Evolutionary conservation across 352 stramenopile species (phyloP).

Genomic region (Plasmopara viticola): DNA sequence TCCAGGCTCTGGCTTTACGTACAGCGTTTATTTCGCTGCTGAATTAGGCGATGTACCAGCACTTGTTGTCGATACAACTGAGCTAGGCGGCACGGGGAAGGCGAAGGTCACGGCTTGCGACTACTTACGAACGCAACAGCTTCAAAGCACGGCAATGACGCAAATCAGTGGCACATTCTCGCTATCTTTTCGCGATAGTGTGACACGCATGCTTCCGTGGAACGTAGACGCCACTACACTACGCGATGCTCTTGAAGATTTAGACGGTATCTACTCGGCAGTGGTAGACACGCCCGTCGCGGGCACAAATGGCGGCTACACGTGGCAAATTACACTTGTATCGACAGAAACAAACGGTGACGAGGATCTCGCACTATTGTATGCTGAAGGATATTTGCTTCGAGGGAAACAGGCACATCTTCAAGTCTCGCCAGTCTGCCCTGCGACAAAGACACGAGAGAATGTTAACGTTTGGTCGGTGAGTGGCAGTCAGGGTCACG

Average conservation of each 20-base stretch:
- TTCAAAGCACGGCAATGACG: conserved; percentile 43
- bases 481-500: conserved; percentile 50
- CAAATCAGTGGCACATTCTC: conserved; percentile 83
- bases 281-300: conserved; percentile 31
- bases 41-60: conserved; percentile 65
- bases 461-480: conserved; percentile 30
- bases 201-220: conserved; percentile 69
- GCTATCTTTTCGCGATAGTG: conserved; percentile 58
- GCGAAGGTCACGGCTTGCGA: conserved; percentile 84
- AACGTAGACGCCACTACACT: conserved; percentile 51
- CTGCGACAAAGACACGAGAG: conserved; percentile 33
- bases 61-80: conserved; percentile 43
- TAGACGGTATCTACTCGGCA: conserved; percentile 72
- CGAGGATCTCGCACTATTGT: conserved; percentile 47
- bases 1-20: conserved; percentile 48
- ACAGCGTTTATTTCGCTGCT: conserved; percentile 66
- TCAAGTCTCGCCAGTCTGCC: conserved; percentile 37
- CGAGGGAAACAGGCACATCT: conserved; percentile 37
- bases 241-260: conserved; percentile 47
- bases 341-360: conserved; percentile 44
- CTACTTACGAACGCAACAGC: conserved; percentile 67
- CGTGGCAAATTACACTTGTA: conserved; percentile 85
- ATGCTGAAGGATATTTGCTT: conserved; percentile 80
- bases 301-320: conserved; percentile 49
- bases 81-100: conserved; percentile 26